phyloP scores from a whole-genome alignment of 2,329 filamentous ascomycete genomes.

The Aspergillus piperis region DNA sequence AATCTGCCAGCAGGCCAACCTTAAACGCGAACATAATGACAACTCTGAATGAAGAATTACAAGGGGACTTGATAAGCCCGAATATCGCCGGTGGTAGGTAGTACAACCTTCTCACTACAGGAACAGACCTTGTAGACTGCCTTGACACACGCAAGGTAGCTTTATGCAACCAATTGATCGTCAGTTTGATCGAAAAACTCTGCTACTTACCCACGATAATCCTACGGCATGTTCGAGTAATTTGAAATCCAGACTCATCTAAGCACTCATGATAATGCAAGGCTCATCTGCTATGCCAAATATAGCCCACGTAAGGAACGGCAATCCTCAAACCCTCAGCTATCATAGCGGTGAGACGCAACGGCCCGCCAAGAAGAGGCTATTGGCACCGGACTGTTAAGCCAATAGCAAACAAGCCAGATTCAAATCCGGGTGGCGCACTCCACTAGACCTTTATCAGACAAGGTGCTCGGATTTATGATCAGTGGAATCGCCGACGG shows the following conservation, averaged over 20 bases:
- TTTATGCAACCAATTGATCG: no score
- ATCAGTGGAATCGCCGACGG: neutral
- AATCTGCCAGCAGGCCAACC: no score
- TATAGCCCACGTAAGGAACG: neutral
- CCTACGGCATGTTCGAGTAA: neutral
- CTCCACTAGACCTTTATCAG: neutral
- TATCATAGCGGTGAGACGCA: neutral
- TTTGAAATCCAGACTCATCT: no score
- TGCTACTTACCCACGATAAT: neutral
- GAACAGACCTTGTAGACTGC: neutral
- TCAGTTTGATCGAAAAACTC: neutral
- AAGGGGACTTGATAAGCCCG: no score
- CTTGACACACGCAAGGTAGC: no score
- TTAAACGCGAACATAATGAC: no score
- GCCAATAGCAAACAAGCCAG: neutral
- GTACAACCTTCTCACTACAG: no score
- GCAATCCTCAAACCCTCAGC: neutral
- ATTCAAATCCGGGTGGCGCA: neutral
- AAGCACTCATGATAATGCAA: neutral
- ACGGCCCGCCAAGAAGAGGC: neutral
- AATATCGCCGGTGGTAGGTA: no score
- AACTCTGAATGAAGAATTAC: no score
- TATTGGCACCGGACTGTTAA: neutral
- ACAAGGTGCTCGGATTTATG: neutral
- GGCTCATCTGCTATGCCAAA: neutral